Evolutionary conservation across 2,329 filamentous ascomycete genomes (phyloP).

Genomic region (Fragosphaeria purpurea): DNA sequence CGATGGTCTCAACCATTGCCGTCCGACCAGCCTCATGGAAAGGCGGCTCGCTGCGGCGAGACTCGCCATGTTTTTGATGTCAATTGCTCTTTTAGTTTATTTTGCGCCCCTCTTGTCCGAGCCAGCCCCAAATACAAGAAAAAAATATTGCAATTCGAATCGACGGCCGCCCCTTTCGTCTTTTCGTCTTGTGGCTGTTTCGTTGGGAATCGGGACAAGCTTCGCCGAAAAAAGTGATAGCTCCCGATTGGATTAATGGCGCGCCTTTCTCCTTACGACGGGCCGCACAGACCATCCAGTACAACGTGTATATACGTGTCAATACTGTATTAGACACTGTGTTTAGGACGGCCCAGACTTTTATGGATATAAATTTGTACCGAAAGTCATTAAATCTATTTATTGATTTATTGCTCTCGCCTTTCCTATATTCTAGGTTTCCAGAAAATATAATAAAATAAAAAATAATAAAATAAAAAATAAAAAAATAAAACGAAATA

Average conservation of each 20-base stretch:
- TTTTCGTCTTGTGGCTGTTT: background rate
- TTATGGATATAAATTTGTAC: too few species aligned
- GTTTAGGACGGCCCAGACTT: too few species aligned
- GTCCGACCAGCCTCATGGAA: slow-evolving; percentile 15
- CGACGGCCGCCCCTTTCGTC: too few species aligned
- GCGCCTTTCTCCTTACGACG: too few species aligned
- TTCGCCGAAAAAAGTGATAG: slow-evolving; percentile 7
- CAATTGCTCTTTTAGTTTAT: background rate
- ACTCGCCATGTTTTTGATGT: slow-evolving; percentile 8
- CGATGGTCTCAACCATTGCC: slow-evolving; percentile 6
- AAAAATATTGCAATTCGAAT: background rate
- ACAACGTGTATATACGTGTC: too few species aligned
- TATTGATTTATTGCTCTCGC: too few species aligned
- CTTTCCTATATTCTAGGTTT: too few species aligned
- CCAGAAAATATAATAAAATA: background rate
- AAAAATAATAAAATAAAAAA: background rate
- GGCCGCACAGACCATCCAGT: too few species aligned
- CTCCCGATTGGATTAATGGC: too few species aligned
- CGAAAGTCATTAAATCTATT: too few species aligned
- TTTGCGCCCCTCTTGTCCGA: background rate
- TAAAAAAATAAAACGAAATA: background rate
- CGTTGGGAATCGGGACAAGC: slow-evolving; percentile 9
- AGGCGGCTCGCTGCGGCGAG: slow-evolving; percentile 14
- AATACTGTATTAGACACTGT: too few species aligned
- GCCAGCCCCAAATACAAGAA: too few species aligned